These are phyloP conservation scores for Peniophora sp. DNA, from an alignment of 1,284 basidiomycete species.

Conservation along the genomic window DNA sequence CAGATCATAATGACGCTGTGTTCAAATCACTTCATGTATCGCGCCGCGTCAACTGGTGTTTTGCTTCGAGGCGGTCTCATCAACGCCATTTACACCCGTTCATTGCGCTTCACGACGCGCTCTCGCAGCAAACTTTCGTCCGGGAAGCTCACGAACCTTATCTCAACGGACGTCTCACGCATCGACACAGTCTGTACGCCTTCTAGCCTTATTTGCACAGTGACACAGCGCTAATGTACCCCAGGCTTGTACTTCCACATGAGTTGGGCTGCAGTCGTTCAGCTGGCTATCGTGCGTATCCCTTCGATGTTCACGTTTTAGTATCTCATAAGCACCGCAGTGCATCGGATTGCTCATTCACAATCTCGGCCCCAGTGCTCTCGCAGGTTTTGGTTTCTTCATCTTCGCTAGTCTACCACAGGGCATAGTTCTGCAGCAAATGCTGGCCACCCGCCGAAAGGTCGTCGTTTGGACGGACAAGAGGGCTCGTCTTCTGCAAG, in stretches of 20 bases:
- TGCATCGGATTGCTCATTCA: slow-evolving; percentile 63
- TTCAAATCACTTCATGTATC: slow-evolving; percentile 78
- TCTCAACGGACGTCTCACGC: slow-evolving; percentile 86
- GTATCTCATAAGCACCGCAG: too few relatives aligned
- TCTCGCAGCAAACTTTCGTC: slow-evolving; percentile 79
- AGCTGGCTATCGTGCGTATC: slow-evolving; percentile 40
- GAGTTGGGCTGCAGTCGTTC: slow-evolving; percentile 70
- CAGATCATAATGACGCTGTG: slow-evolving; percentile 65
- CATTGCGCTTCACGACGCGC: slow-evolving; percentile 73
- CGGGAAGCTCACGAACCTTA: slow-evolving; percentile 86
- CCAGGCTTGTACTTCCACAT: slow-evolving; percentile 48
- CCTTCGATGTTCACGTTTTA: too few relatives aligned
- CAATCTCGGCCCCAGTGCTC: slow-evolving; percentile 72
- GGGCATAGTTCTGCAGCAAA: slow-evolving; percentile 62
- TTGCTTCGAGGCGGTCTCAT: slow-evolving; percentile 84
- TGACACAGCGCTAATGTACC: too few relatives aligned
- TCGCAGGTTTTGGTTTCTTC: slow-evolving; percentile 83
- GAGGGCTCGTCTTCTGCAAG: slow-evolving; percentile 75
- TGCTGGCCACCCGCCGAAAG: slow-evolving; percentile 67
- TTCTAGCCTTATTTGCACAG: too few relatives aligned
- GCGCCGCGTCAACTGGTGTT: slow-evolving; percentile 68
- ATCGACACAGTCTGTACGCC: slow-evolving; percentile 87
- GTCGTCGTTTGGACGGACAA: slow-evolving; percentile 91
- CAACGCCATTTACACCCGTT: slow-evolving; percentile 78
- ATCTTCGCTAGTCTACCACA: slow-evolving; percentile 62